These are phyloP conservation scores for Pilaira anomala DNA, from an alignment of 192 early-diverging fungal genomes.

Conservation along the genomic window DNA sequence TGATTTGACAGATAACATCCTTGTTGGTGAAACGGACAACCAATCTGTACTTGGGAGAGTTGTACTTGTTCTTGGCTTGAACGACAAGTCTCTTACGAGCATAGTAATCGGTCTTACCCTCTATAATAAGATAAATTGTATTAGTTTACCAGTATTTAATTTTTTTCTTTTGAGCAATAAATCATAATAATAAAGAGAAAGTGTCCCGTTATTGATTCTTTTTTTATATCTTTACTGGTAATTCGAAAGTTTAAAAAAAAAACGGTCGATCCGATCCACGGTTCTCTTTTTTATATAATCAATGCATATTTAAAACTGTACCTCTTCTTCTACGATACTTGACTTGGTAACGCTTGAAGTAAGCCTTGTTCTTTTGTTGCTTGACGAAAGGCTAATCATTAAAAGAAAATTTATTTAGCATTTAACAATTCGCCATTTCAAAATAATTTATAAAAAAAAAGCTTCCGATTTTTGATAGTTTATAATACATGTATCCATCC, in stretches of 20 bases:
- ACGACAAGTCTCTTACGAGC: slow-evolving; percentile 95
- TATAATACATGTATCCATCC: slow-evolving; percentile 12
- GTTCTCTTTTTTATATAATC: no score
- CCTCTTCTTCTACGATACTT: slow-evolving; percentile 98
- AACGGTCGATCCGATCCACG: no score
- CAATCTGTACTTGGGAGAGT: slow-evolving; percentile 99
- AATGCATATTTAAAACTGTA: slow-evolving; percentile 44
- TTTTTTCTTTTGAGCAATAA: not conserved
- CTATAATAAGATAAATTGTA: slow-evolving; percentile 47
- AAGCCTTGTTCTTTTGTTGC: slow-evolving; percentile 61
- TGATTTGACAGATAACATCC: slow-evolving; percentile 93
- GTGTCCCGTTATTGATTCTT: not conserved
- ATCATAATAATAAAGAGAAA: slow-evolving; percentile 17
- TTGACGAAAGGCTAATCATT: slow-evolving; percentile 36
- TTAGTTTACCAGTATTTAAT: no score
- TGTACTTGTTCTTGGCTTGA: slow-evolving; percentile 99
- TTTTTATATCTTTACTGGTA: no score
- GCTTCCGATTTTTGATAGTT: not conserved
- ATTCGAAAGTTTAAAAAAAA: no score
- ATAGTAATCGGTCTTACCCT: slow-evolving; percentile 99
- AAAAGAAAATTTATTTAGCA: slow-evolving; percentile 6
- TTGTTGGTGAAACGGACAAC: slow-evolving; percentile 99
- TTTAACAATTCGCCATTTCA: slow-evolving; percentile 11
- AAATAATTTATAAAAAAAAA: not conserved
- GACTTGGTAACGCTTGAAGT: slow-evolving; percentile 99